Base-by-base conservation (phyloP, 1,284 basidiomycete genomes). In the Microbotryum silenes-acaulis region DNA sequence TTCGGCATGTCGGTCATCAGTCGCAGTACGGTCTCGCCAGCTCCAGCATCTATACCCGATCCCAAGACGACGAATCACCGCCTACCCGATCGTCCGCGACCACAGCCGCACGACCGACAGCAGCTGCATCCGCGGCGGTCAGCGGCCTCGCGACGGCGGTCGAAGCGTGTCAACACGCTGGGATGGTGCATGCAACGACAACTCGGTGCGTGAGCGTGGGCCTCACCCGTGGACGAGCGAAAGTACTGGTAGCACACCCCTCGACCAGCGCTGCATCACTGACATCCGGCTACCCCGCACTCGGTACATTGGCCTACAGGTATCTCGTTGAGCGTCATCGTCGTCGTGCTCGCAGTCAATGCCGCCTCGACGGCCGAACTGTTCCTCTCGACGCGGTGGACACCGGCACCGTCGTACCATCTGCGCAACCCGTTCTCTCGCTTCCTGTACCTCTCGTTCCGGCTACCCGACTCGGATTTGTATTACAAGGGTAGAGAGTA, bases 401-500 rank as follows among this genome's bases (percentile, higher is more conserved):
- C 67, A 20, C 60, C 61, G 12, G n/a, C 53, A 12, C 60, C 65
- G 27, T 61, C 65, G 4, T 56, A 50, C 27, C 65, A 67, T 54
- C 50, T 58, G 44, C 37, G 20, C 16, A 50, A 61, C 20, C 23
- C 51, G 52, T 62, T 60, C 27, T 55, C 58, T 12, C 50, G 59
- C 27, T 68, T 66, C 60, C 29, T 68, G 20, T 51, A 42, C 60
- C 59, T 68, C 21, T 68, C 67, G 5, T 68, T 66, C 62, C 55
- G 57, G 20, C 45, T 64, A 6, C 64, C 62, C 2, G 64, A 53
- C 2, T 58, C 62, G 1, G 50, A 54, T 1, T 45, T 64, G 47
- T 68, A 68, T 54, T 66, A 53, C 62, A 68, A 68, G 47, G 67
- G 67, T 2, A 31, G 64, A 51, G 67, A 68, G 64, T 68, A 50